Evolutionary conservation across 192 early-diverging fungal genomes (phyloP).

Genomic region (Backusella tuberculispora): DNA sequence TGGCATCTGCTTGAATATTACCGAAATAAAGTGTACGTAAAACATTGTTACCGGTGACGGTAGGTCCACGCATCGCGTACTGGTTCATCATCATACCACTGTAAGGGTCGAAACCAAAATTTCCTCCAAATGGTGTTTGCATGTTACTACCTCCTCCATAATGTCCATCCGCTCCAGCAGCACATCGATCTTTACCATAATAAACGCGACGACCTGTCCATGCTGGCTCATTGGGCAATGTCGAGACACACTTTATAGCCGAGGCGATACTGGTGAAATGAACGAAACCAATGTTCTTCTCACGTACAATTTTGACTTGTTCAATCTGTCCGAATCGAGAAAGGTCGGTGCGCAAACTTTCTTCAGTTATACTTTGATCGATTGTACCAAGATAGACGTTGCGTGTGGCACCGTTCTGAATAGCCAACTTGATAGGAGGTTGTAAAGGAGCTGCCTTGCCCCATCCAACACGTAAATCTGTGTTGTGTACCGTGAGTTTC

Average conservation of each 20-base stretch:
- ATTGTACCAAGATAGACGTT: conserved; percentile 80
- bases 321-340: conserved; percentile 73
- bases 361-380: conserved; percentile 59
- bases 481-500: conserved; percentile 55
- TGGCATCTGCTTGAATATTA: conserved; percentile 72
- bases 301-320: conserved; percentile 66
- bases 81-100: conserved; percentile 14
- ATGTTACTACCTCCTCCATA: conserved; percentile 7
- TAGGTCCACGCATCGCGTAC: conserved; percentile 4
- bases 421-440: conserved; percentile 53
- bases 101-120: conserved; percentile 30
- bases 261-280: conserved; percentile 70
- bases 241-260: conserved; percentile 76
- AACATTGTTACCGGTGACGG: neutral
- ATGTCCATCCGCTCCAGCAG: conserved; percentile 32
- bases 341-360: conserved; percentile 58
- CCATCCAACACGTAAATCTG: conserved; percentile 78
- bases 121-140: conserved; percentile 24
- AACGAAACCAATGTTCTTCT: conserved; percentile 83
- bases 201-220: conserved; percentile 65
- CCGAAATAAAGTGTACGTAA: conserved; percentile 80
- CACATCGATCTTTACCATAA: conserved; percentile 88
- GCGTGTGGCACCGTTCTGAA: conserved; percentile 70
- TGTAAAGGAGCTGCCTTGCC: conserved; percentile 63
- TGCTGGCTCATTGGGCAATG: conserved; percentile 56